These are phyloP conservation scores for Solanum peruvianum DNA, from an alignment of 257 asterid species.

Conservation along the genomic window DNA sequence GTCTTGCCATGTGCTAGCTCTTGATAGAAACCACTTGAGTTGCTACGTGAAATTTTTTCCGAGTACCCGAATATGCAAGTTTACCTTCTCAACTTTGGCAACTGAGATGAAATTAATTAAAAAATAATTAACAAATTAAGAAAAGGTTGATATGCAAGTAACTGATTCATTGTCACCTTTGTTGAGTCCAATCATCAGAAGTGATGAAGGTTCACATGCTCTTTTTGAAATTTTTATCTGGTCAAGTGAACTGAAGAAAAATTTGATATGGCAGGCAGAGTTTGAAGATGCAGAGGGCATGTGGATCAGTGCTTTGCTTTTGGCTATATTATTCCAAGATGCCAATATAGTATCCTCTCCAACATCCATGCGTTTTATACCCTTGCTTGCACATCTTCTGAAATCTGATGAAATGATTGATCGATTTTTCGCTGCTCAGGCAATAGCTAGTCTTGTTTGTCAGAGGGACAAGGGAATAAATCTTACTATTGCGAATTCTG, in stretches of 20 bases:
- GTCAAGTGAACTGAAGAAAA: background rate
- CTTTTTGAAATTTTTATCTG: background rate
- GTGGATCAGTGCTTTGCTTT: constrained; percentile 74
- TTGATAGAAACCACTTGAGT: background rate
- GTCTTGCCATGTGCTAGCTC: background rate
- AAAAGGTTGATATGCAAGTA: background rate
- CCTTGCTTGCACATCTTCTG: constrained; percentile 40
- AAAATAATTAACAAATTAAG: background rate
- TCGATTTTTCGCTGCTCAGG: constrained; percentile 78
- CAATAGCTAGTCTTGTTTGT: constrained; percentile 63
- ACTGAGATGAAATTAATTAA: background rate
- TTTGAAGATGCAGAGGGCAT: constrained; percentile 66
- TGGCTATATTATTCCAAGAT: constrained; percentile 72
- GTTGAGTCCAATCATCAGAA: background rate
- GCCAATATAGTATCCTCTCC: constrained; percentile 44
- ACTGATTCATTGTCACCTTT: background rate
- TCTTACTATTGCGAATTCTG: constrained; percentile 66
- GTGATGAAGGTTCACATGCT: background rate
- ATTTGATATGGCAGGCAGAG: constrained; percentile 40
- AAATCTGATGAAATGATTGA: constrained; percentile 61
- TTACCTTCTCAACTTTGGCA: background rate
- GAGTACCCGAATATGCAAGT: background rate
- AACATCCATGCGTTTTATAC: constrained; percentile 34
- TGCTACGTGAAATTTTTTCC: background rate
- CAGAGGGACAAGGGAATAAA: constrained; percentile 50